phyloP scores from a whole-genome alignment of 139 green algal genomes.

The Pleodorina starrii region DNA sequence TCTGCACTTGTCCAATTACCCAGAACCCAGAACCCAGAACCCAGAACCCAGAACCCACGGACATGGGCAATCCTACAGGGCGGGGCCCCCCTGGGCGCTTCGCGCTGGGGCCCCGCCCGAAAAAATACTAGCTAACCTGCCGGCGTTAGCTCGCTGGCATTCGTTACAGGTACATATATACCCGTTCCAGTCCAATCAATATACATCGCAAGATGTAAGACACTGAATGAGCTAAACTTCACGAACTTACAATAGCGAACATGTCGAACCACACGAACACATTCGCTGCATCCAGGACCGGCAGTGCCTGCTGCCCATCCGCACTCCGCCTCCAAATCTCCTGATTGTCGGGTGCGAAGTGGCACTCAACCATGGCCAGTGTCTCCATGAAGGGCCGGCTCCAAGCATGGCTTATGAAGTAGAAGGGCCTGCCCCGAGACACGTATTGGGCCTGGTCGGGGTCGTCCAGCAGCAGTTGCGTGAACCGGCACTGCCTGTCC shows the following conservation, averaged over 20 bases:
- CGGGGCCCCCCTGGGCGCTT: too few species aligned
- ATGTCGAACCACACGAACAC: constrained; percentile 2
- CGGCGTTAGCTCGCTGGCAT: too few species aligned
- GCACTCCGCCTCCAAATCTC: background rate
- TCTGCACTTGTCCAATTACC: too few species aligned
- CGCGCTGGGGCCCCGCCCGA: too few species aligned
- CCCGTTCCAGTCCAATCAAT: too few species aligned
- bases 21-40: too few species aligned
- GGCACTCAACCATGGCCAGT: background rate
- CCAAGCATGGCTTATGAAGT: constrained; percentile 13
- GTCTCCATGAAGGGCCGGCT: background rate
- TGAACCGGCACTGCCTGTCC: background rate
- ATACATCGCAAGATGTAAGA: background rate
- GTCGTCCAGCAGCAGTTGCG: background rate
- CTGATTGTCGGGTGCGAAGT: background rate
- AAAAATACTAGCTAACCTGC: too few species aligned
- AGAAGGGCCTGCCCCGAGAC: background rate
- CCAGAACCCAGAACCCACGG: too few species aligned
- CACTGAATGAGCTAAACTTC: background rate
- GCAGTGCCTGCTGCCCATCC: background rate
- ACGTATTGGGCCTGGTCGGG: background rate
- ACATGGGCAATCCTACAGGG: too few species aligned
- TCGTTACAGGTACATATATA: background rate
- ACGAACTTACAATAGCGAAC: background rate
- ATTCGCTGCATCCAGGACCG: background rate